A percentile compares a stretch with the other conserved stretches of the same genome.
phyloP scores from a whole-genome alignment of 164 flowering plant genomes.

The Tetrastigma voinierianum region DNA sequence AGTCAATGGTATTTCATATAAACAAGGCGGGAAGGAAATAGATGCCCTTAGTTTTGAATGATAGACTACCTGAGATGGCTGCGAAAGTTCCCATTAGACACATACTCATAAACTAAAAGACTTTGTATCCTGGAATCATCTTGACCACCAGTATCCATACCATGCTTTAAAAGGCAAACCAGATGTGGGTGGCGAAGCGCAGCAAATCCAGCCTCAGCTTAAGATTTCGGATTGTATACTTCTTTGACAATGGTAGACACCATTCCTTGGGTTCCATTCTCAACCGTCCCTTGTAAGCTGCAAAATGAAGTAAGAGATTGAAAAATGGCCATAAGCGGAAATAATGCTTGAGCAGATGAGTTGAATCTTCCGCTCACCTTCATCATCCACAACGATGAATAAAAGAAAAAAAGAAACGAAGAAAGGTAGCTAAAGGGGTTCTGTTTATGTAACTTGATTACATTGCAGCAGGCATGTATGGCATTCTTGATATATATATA shows the following conservation, averaged over 20 bases:
- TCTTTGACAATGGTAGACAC: conserved; percentile 52
- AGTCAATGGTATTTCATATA: no score
- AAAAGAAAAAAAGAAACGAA: no score
- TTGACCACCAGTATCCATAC: conserved; percentile 54
- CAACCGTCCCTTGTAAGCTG: conserved; percentile 83
- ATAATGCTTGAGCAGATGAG: no score
- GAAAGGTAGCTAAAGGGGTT: no score
- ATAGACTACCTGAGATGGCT: conserved; percentile 52
- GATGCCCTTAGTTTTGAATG: no score
- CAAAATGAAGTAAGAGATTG: background rate
- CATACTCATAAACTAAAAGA: conserved; percentile 71
- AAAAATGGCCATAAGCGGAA: background rate
- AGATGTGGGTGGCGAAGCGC: conserved; percentile 80
- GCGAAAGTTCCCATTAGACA: conserved; percentile 60
- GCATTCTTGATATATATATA: no score
- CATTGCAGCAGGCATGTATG: no score
- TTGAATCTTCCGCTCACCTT: no score
- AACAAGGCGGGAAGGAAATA: no score
- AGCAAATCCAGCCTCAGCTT: conserved; percentile 72
- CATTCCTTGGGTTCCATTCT: conserved; percentile 61
- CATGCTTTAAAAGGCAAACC: conserved; percentile 73
- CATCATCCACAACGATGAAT: no score
- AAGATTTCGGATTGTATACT: conserved; percentile 55
- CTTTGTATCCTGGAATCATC: conserved; percentile 45
- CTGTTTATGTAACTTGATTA: no score